These are phyloP conservation scores for Fusarium xylarioides DNA, from an alignment of 2,329 filamentous ascomycete genomes.

Conservation along the genomic window DNA sequence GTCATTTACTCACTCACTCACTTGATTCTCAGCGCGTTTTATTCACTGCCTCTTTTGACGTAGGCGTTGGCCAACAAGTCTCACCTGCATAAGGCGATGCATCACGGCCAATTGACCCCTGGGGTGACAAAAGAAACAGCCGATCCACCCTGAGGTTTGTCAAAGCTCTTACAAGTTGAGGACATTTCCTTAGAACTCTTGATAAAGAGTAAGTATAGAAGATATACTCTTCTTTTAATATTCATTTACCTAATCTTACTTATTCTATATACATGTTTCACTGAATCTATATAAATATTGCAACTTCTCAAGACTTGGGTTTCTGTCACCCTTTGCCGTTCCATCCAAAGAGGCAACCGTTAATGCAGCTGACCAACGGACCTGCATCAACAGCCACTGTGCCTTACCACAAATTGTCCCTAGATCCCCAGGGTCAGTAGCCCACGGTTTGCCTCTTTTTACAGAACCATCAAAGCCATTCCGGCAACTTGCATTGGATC, in stretches of 20 bases:
- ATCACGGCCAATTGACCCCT: neutral
- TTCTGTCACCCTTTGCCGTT: neutral
- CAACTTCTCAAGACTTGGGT: neutral
- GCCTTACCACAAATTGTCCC: neutral
- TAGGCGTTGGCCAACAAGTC: neutral
- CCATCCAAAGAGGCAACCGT: neutral
- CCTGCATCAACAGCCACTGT: neutral
- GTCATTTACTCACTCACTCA: neutral
- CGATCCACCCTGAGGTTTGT: neutral
- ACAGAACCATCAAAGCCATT: neutral
- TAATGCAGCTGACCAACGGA: neutral
- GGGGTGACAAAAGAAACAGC: neutral
- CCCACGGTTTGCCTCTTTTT: neutral
- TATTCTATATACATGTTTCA: too few relatives aligned
- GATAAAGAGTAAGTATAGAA: rapidly evolving
- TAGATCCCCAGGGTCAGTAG: too few relatives aligned
- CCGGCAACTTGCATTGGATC: neutral
- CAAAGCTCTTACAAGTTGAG: too few relatives aligned
- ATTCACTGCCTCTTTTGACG: neutral
- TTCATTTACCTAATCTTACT: rapidly evolving
- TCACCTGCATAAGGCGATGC: conserved; percentile 1
- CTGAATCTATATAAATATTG: rapidly evolving
- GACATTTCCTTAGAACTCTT: rapidly evolving
- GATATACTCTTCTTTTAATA: too few relatives aligned
- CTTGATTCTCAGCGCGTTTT: neutral